phyloP scores from a whole-genome alignment of 1,284 basidiomycete species.

The Fomitopsis pinicola region DNA sequence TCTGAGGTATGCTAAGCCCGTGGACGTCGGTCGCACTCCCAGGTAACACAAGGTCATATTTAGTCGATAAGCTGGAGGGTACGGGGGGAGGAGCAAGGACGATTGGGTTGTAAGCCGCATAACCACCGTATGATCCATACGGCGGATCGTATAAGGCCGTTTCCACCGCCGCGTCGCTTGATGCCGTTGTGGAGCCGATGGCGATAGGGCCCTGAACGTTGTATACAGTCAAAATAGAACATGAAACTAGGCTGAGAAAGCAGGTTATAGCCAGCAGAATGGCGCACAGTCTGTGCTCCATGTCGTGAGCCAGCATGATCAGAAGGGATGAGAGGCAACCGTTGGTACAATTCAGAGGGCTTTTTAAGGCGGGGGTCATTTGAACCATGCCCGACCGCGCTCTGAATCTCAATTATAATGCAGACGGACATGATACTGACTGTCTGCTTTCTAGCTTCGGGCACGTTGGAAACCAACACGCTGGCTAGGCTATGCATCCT shows the following conservation, averaged over 20 bases:
- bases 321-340: too few relatives aligned
- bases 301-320: neutral
- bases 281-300: too few relatives aligned
- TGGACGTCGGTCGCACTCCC: slow-evolving; percentile 26
- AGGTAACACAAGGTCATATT: slow-evolving; percentile 20
- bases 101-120: slow-evolving; percentile 19
- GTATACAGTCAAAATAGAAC: slow-evolving; percentile 1
- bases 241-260: neutral
- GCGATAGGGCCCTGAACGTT: neutral
- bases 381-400: neutral
- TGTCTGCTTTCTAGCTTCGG: neutral
- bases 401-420: neutral
- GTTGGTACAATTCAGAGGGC: neutral
- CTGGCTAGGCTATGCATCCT: neutral
- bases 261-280: neutral
- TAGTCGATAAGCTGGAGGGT: slow-evolving; percentile 12
- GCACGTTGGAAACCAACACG: neutral
- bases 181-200: neutral
- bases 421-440: neutral
- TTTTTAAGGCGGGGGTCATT: neutral
- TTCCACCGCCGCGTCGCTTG: neutral
- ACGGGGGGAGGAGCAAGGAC: slow-evolving; percentile 19
- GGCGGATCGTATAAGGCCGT: neutral
- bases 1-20: slow-evolving; percentile 48
- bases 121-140: slow-evolving; percentile 10